Evolutionary conservation across 441 rosid species (phyloP).

Genomic region (Sinapis alba): DNA sequence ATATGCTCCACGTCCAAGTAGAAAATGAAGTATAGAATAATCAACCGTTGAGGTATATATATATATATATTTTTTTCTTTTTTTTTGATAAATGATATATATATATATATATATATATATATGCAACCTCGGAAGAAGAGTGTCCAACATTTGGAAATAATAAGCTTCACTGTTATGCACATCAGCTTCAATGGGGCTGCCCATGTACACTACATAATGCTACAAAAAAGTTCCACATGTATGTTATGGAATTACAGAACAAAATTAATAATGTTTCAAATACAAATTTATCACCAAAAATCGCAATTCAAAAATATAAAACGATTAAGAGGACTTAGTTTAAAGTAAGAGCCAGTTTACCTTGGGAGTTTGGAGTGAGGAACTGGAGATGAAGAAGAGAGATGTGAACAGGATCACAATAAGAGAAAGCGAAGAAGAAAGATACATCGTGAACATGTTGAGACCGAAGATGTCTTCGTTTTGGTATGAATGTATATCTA

Average conservation of each 20-base stretch:
- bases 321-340: background rate
- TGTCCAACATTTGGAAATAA: conserved; percentile 61
- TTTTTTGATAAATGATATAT: no score
- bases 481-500: background rate
- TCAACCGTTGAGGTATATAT: no score
- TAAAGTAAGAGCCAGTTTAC: background rate
- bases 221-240: conserved; percentile 16
- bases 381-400: conserved; percentile 17
- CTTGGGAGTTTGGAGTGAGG: conserved; percentile 26
- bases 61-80: background rate
- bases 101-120: background rate
- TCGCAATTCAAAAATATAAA: background rate
- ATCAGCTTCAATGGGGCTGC: conserved; percentile 45
- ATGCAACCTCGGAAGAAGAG: conserved; percentile 58
- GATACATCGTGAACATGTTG: background rate
- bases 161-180: conserved; percentile 43
- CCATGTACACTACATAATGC: conserved; percentile 82
- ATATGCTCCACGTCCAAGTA: background rate
- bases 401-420: conserved; percentile 21
- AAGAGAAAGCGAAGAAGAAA: conserved; percentile 3
- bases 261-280: background rate
- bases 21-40: background rate
- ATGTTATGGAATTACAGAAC: background rate
- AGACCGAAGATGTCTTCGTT: conserved; percentile 1
- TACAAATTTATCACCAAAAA: background rate